Percentiles rank a stretch among this genome's conserved stretches.
phyloP scores from a whole-genome alignment of 805 yeast species.

The Ogataea methylovora region DNA sequence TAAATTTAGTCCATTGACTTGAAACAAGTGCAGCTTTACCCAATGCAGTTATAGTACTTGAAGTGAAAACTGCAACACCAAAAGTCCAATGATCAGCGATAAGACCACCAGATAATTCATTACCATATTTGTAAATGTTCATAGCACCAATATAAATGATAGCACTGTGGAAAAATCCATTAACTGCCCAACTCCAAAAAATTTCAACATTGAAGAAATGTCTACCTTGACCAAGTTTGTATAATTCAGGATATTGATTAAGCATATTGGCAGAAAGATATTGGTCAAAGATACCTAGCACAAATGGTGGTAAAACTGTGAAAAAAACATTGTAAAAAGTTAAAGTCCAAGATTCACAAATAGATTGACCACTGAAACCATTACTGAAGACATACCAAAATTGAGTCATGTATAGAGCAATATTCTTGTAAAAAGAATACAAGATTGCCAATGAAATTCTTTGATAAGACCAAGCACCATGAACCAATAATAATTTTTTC shows the following conservation, averaged over 20 bases:
- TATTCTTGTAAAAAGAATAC: constrained; percentile 92
- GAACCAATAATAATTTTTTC: constrained; percentile 78
- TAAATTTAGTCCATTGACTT: constrained; percentile 91
- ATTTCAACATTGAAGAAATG: constrained; percentile 84
- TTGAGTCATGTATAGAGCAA: constrained; percentile 94
- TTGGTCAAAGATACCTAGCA: constrained; percentile 94
- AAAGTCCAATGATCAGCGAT: constrained; percentile 88
- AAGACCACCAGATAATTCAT: constrained; percentile 57
- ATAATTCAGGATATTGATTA: constrained; percentile 87
- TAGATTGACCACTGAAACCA: constrained; percentile 91
- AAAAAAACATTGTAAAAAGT: constrained; percentile 93
- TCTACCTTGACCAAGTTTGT: constrained; percentile 83
- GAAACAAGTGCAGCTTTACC: constrained; percentile 94
- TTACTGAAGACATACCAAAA: constrained; percentile 95
- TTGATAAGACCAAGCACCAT: constrained; percentile 97
- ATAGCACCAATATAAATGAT: constrained; percentile 69
- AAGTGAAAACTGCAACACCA: constrained; percentile 86
- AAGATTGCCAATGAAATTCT: constrained; percentile 87
- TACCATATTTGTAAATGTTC: constrained; percentile 62
- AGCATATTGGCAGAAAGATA: constrained; percentile 85
- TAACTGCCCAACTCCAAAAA: constrained; percentile 96
- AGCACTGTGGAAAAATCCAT: constrained; percentile 92
- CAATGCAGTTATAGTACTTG: constrained; percentile 79
- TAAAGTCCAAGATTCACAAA: constrained; percentile 96
- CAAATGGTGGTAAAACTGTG: constrained; percentile 93